Base-by-base conservation (phyloP, 148 eudicot genomes). In the Heliamphora exappendiculata region DNA sequence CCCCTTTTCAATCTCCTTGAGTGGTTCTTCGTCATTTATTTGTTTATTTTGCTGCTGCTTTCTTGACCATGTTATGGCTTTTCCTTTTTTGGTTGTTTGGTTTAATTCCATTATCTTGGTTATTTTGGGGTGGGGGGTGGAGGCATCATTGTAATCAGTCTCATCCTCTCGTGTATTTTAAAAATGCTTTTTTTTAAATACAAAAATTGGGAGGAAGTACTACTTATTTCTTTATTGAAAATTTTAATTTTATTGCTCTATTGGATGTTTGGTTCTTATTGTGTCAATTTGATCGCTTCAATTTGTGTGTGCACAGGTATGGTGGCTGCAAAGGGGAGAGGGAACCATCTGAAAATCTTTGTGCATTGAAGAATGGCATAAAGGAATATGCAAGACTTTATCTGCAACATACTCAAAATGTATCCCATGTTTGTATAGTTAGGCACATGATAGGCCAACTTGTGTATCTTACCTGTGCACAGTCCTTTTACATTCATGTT, bases 221-320 rank as follows among this genome's bases (percentile, higher is more conserved):
- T 26, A 29, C 64, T 28, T n/a, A 22, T 5, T 50, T 70, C 17
- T 19, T 36, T 11, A 34, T 51, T 19, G 26, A 47, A 22, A 47
- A 58, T 41, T 42, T 33, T n/a, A 51, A 53, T 29, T 44, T 67
- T 16, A 42, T 77, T 51, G 55, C 26, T 77, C 29, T 71, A 37
- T 54, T 70, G 42, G 45, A 36, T 68, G 29, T 45, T 58, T 50
- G 62, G 63, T 67, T 75, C 68, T 75, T 28, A 71, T 58, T 71
- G 81, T 79, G 81, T 82, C 85, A 81, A 82, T 82, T 82, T 84
- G 87, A 86, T 86, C 75, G 76, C 71, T 49, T 73, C 74, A 57
- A 57, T 81, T 79, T 81, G 76, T 83, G 41, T 73, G 78, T 82
- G 78, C 80, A 86, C 86, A 86, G 87, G 89, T 82, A 20, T 77